Evolutionary conservation across 2,329 filamentous ascomycete species (phyloP).

Genomic region (Fusarium gaditjirri): DNA sequence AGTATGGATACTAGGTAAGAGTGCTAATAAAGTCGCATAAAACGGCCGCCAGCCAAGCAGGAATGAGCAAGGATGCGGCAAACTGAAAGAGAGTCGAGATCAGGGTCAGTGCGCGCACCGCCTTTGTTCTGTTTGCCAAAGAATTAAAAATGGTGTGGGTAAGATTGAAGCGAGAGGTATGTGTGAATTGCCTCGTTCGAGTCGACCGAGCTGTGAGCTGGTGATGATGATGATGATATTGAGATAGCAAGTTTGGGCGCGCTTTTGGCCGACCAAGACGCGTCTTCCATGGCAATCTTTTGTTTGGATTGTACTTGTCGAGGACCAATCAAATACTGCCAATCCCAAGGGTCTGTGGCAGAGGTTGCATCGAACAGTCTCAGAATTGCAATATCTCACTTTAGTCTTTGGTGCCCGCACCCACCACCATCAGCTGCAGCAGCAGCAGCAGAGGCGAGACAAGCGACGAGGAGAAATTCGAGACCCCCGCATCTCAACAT

Average conservation of each 20-base stretch:
- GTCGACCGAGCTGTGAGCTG: not conserved
- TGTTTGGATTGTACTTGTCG: slow-evolving; percentile 38
- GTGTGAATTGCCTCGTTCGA: slow-evolving; percentile 8
- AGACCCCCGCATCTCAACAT: slow-evolving; percentile 6
- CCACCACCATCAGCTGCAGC: not conserved
- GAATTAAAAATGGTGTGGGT: slow-evolving; percentile 9
- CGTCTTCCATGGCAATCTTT: slow-evolving; percentile 19
- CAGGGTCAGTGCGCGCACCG: slow-evolving; percentile 3
- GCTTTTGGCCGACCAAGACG: slow-evolving; percentile 22
- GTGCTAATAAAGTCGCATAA: not conserved
- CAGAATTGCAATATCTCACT: not conserved
- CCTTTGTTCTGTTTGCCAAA: not conserved
- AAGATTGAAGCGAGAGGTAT: slow-evolving; percentile 2
- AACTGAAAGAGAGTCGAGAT: not conserved
- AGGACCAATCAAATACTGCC: slow-evolving; percentile 37
- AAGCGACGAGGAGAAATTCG: not conserved
- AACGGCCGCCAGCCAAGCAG: slow-evolving; percentile 6
- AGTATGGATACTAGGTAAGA: too few species aligned
- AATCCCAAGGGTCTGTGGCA: slow-evolving; percentile 11
- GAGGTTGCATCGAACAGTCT: slow-evolving; percentile 8
- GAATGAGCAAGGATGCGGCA: not conserved
- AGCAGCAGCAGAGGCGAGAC: not conserved
- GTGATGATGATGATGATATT: not conserved
- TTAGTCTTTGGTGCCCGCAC: slow-evolving; percentile 17
- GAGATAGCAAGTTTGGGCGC: slow-evolving; percentile 18